Base-by-base conservation (phyloP, 202 grass and related monocot genomes). In the Sporobolus alterniflorus region DNA sequence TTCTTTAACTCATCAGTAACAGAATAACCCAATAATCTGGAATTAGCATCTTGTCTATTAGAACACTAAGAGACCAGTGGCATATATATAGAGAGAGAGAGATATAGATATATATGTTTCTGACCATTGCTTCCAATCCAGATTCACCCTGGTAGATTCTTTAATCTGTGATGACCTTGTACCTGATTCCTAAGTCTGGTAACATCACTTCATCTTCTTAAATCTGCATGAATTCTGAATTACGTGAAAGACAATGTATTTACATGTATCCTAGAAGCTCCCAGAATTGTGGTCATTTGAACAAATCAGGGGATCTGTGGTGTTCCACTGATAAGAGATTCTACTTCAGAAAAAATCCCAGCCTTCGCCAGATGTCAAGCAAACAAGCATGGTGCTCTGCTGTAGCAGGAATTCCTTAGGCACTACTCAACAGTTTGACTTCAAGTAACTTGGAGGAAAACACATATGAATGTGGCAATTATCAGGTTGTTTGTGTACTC, bases 131-230 rank as follows among this genome's bases (percentile, higher is more conserved):
- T 48, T 88, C 80, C 70, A 74, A 93, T 76, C 83, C 82, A 89
- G 61, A 82, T 84, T n/a, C n/a, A n/a, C 78, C 67, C 39, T 59
- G 85, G 59, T 75, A 81, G 78, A 64, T 97, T 90, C 64, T 91
- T 94, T 83, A 90, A 22, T 72, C 88, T 80, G 60, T 63, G 67
- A 57, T 64, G n/a, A n/a, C n/a, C 70, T 43, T 72, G 39, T 34
- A 88, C 74, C 50, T 71, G 43, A 75, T 65, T 81, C 52, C 80
- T 87, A 77, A 90, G 65, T 63, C 84, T 91, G 24, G 49, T 46
- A 69, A 68, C 85, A 72, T 90, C 90, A 81, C 20, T 54, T 83
- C 88, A 89, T 30, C 89, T 88, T 57, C 47, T 67, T 59, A 82
- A 83, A 87, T 71, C 75, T 21, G 80, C 86, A 77, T 89, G 91